Conservation (phyloP, 139 green algal genomes). For the Coelastrella sp. region DNA sequence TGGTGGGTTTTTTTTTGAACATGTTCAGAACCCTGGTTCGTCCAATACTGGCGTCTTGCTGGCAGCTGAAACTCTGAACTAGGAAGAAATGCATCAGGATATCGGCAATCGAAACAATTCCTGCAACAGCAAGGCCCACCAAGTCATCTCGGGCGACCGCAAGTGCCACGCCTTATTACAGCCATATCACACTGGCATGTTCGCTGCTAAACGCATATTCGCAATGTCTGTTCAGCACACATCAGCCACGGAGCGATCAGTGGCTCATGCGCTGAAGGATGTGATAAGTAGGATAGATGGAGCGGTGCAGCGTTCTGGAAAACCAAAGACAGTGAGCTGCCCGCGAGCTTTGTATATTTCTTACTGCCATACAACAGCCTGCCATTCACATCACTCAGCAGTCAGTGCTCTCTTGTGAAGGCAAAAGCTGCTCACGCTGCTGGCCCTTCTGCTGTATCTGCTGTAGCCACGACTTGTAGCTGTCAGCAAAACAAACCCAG, state of each 20-base stretch:
- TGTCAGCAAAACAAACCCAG: slow-evolving; percentile 98
- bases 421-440: slow-evolving; percentile 11
- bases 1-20: too few species aligned
- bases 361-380: too few species aligned
- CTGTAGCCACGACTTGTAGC: slow-evolving; percentile 86
- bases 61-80: too few species aligned
- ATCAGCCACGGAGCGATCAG: slow-evolving; percentile 1
- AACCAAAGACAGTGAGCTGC: background rate
- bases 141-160: too few species aligned
- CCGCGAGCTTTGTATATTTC: background rate
- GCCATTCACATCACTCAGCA: too few species aligned
- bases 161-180: too few species aligned
- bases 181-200: too few species aligned
- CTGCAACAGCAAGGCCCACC: too few species aligned
- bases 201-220: slow-evolving; percentile 12
- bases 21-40: too few species aligned
- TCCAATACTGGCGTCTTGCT: too few species aligned
- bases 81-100: too few species aligned
- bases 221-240: slow-evolving; percentile 33
- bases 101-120: too few species aligned
- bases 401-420: background rate
- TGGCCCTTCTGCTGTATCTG: slow-evolving; percentile 33
- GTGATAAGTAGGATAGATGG: slow-evolving; percentile 12
- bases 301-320: slow-evolving; percentile 7
- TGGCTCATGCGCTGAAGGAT: slow-evolving; percentile 38